Conservation (phyloP, 352 stramenopile species). For the Blastocystis sp. region DNA sequence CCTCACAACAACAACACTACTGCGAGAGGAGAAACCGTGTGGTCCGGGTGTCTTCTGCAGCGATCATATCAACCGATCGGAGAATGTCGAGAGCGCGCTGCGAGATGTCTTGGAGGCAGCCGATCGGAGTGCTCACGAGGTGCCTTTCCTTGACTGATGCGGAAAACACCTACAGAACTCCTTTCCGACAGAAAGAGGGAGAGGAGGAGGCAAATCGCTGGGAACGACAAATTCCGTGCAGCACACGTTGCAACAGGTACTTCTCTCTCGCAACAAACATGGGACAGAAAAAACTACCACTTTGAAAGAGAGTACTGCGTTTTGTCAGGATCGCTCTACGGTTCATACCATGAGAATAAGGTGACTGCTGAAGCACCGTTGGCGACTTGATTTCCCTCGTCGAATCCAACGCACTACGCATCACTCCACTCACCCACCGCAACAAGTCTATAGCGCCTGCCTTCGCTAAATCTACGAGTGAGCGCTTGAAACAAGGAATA, state of each 20-base stretch:
- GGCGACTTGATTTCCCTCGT: not conserved
- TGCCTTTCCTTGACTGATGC: not conserved
- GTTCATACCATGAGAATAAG: too few species aligned
- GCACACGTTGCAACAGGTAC: not conserved
- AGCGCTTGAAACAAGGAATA: not conserved
- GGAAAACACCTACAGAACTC: not conserved
- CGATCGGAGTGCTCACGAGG: constrained; percentile 49
- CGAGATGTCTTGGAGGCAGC: constrained; percentile 18
- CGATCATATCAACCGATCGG: not conserved
- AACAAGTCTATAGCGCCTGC: not conserved
- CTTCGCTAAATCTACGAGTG: not conserved
- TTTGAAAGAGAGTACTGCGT: constrained; percentile 33
- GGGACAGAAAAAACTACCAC: constrained; percentile 13
- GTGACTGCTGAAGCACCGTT: too few species aligned
- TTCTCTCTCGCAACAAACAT: constrained; percentile 8
- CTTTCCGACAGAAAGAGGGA: not conserved
- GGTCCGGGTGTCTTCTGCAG: constrained; percentile 35
- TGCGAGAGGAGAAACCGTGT: constrained; percentile 12
- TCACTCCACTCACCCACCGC: not conserved
- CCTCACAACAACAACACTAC: not conserved
- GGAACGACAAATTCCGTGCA: not conserved
- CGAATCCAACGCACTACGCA: constrained; percentile 7
- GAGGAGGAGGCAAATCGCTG: not conserved
- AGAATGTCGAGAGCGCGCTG: not conserved
- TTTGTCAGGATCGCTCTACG: not conserved